Evolutionary conservation across 345 rosid genomes (phyloP).

Genomic region (Corymbia maculata): DNA sequence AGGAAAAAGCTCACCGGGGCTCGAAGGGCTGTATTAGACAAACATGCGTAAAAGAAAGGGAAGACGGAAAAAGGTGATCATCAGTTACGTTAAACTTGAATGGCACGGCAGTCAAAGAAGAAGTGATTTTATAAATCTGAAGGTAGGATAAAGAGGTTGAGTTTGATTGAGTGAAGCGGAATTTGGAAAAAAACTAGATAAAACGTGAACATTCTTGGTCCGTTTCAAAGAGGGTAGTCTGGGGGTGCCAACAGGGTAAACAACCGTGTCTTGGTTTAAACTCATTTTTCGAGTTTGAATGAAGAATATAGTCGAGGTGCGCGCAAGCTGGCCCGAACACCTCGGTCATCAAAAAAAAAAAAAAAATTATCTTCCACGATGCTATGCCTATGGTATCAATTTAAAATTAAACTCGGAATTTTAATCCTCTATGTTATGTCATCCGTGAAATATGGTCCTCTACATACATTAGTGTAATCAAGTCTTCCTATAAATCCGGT

Average conservation of each 20-base stretch:
- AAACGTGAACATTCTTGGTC: not conserved
- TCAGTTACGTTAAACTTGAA: not conserved
- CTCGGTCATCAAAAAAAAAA: no score
- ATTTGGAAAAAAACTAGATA: not conserved
- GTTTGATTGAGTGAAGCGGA: not conserved
- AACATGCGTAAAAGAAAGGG: not conserved
- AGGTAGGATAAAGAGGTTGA: not conserved
- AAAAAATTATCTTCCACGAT: no score
- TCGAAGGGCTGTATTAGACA: accelerated
- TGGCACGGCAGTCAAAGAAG: not conserved
- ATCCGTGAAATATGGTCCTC: not conserved
- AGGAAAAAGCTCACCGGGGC: accelerated
- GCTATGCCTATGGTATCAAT: not conserved
- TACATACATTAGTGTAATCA: not conserved
- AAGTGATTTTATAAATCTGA: not conserved
- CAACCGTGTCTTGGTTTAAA: not conserved
- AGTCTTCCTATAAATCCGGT: accelerated
- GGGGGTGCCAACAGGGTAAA: no score
- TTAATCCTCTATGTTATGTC: not conserved
- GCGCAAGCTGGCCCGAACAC: no score
- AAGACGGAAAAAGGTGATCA: not conserved
- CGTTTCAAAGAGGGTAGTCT: not conserved
- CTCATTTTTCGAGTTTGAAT: not conserved
- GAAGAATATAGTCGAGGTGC: no score
- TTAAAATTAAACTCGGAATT: not conserved